These are phyloP conservation scores for Urochloa ruziziensis DNA, from an alignment of 176 grass and related monocot genomes.

Conservation along the genomic window DNA sequence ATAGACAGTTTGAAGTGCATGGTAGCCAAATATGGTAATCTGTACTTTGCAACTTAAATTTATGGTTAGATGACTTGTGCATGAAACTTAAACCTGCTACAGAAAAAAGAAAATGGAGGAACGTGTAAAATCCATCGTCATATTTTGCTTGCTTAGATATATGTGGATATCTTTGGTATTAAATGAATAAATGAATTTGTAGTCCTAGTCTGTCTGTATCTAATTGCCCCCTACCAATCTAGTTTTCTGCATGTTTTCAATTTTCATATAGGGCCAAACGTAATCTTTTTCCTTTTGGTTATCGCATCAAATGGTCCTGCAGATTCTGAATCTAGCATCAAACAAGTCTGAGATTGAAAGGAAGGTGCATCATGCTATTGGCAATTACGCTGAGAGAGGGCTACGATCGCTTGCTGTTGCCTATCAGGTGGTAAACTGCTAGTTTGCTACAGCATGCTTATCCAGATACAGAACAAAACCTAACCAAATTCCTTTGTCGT, in stretches of 20 bases:
- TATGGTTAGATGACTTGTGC: not conserved
- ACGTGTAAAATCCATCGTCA: not conserved
- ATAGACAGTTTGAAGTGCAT: not conserved
- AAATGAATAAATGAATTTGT: not conserved
- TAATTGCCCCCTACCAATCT: not conserved
- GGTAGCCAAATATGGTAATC: not conserved
- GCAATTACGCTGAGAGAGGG: constrained; percentile 51
- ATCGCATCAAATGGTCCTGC: constrained; percentile 24
- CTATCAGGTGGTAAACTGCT: constrained; percentile 46
- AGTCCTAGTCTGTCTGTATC: not conserved
- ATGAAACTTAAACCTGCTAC: not conserved
- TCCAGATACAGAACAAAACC: constrained; percentile 6
- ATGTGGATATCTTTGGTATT: not conserved
- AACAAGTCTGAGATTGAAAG: constrained; percentile 60
- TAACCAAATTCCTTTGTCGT: constrained; percentile 32
- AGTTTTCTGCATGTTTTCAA: constrained; percentile 8
- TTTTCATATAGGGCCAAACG: not conserved
- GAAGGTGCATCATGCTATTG: constrained; percentile 55
- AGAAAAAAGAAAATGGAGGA: not conserved
- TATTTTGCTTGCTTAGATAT: not conserved
- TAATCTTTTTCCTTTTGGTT: not conserved
- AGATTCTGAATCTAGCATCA: constrained; percentile 57
- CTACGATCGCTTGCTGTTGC: constrained; percentile 63
- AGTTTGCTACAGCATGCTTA: not conserved
- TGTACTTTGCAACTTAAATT: not conserved